Base-by-base conservation (phyloP, 2,329 filamentous ascomycete genomes). In the Penicillium italicum region DNA sequence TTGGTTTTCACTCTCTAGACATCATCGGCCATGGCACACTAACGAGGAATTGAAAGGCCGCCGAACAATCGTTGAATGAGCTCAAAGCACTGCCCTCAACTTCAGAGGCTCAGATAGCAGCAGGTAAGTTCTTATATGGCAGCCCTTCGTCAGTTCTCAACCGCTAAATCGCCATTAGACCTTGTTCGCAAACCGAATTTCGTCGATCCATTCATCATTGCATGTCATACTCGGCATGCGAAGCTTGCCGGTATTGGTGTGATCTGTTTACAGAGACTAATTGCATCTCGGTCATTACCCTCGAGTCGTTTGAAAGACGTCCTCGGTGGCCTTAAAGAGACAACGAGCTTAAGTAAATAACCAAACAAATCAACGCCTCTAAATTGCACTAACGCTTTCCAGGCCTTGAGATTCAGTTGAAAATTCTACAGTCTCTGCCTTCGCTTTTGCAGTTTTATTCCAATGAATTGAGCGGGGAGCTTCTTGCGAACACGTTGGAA, bases 31-130 rank as follows among this genome's bases (percentile, higher is more conserved):
- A 18, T 53, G 22, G 30, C 34, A 61, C 51, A 58, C 66, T 69
- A 56, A 72, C 60, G 53, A 50, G 61, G 62, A 54, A 50, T 57
- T 46, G 64, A 31, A 64, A 93, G 89, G 91, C 94, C 48, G 91
- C 94, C 28, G 94, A 99, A 71, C 95, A 92, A 75, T 95, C 94
- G 14, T 80, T 97, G 22, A 89, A 91, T 63, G 94, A 97, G 65
- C 81, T 99, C 58, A 97, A 89, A 74, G 80, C 82, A 49, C 79
- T 96, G 20, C 83, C 87, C 50, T 81, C 85, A 49, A 86, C 86
- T 38, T 90, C 88, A 36, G 91, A 96, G 74, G 80, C 86, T 47
- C 87, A 91, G 68, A 80, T 91, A 62, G 83, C 86, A 64, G 85
- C 85, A 66, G 88, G 87, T 89, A 74, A 60, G 73, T 65, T 40